phyloP scores from a whole-genome alignment of 148 eudicot species.

The Tetragonia tetragonoides region DNA sequence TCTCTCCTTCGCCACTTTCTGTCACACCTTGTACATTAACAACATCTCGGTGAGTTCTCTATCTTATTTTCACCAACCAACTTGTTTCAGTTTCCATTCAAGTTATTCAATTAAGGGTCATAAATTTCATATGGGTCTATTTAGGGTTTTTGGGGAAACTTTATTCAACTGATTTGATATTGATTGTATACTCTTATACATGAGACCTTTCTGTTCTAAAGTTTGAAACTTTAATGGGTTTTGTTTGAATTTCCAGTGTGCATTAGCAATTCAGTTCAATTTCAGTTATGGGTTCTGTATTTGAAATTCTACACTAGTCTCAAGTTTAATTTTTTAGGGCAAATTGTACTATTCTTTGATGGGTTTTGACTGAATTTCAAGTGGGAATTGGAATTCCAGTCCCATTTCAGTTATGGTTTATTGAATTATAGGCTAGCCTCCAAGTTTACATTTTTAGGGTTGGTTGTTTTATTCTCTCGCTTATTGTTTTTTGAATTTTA shows the following conservation, averaged over 20 bases:
- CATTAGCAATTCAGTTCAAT: not conserved
- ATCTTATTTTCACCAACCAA: not conserved
- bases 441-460: not conserved
- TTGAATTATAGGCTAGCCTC: not conserved
- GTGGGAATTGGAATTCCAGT: not conserved
- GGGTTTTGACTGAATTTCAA: no score
- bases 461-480: not conserved
- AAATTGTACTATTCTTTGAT: no score
- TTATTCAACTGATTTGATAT: not conserved
- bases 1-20: not conserved
- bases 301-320: no score
- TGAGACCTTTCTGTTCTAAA: not conserved
- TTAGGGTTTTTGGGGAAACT: constrained; percentile 10
- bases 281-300: not conserved
- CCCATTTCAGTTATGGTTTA: not conserved
- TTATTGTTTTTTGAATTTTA: not conserved
- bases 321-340: no score
- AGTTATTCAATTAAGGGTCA: not conserved
- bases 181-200: not conserved
- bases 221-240: constrained; percentile 5
- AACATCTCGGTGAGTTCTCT: constrained; percentile 12
- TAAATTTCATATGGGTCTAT: not conserved
- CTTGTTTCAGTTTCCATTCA: not conserved
- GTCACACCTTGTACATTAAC: not conserved
- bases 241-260: constrained; percentile 13